Percentiles rank a stretch among this genome's conserved stretches.
phyloP scores from a whole-genome alignment of 805 yeast species.

The Yamadazyma laniorum region DNA sequence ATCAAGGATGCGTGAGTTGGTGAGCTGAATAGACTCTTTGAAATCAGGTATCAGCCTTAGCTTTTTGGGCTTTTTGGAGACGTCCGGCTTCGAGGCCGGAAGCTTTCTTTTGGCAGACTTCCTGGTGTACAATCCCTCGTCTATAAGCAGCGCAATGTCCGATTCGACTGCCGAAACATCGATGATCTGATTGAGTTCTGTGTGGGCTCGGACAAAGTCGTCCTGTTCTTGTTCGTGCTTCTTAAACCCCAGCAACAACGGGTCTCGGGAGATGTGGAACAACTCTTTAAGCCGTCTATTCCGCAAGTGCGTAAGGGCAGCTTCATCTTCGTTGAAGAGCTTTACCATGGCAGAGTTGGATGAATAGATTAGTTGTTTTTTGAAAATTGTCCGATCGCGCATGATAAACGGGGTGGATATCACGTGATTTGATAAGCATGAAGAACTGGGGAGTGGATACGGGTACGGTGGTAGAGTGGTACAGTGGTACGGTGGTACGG shows the following conservation, averaged over 20 bases:
- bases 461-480: neutral
- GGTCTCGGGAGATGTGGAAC: slow-evolving; percentile 17
- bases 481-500: neutral
- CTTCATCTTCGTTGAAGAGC: slow-evolving; percentile 1
- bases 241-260: slow-evolving; percentile 15
- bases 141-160: neutral
- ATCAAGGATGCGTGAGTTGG: slow-evolving; percentile 15
- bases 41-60: slow-evolving; percentile 13
- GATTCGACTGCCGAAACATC: slow-evolving; percentile 7
- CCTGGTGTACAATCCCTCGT: slow-evolving; percentile 2
- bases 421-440: slow-evolving; percentile 18
- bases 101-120: slow-evolving; percentile 3
- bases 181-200: slow-evolving; percentile 1
- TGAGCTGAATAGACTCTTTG: slow-evolving; percentile 19
- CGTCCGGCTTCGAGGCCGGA: neutral
- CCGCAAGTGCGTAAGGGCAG: slow-evolving; percentile 6
- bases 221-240: slow-evolving; percentile 2
- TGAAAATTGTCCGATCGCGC: slow-evolving; percentile 10
- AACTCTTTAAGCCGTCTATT: slow-evolving; percentile 18
- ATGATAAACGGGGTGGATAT: slow-evolving; percentile 22
- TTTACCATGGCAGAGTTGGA: slow-evolving; percentile 1
- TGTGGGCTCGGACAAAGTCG: neutral
- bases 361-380: slow-evolving; percentile 1
- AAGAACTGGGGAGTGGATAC: slow-evolving; percentile 3
- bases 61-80: slow-evolving; percentile 5